Conservation (phyloP, 2,329 filamentous ascomycete species). For the Aureobasidium sp. region DNA sequence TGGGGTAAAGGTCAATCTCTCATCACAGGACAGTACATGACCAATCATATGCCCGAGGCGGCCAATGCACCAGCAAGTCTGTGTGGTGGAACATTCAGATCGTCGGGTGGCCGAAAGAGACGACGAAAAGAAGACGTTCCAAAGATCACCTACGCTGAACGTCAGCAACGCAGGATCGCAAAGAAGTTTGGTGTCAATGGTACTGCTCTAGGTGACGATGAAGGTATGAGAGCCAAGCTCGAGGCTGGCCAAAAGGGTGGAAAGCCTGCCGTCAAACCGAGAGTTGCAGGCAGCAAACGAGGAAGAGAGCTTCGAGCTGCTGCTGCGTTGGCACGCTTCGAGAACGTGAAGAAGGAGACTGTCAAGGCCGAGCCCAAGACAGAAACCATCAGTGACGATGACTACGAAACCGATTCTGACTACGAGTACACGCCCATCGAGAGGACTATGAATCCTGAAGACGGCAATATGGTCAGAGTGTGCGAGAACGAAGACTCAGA, state of each 20-base stretch:
- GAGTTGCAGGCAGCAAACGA: constrained; percentile 66
- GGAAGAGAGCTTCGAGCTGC: constrained; percentile 70
- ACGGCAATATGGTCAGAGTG: constrained; percentile 64
- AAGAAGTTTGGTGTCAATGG: constrained; percentile 73
- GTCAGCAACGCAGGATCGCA: constrained; percentile 62
- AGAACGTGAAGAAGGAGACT: constrained; percentile 36
- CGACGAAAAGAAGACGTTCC: constrained; percentile 48
- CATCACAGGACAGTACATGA: constrained; percentile 54
- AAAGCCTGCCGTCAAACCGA: constrained; percentile 49
- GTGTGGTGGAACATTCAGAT: constrained; percentile 73
- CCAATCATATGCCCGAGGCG: constrained; percentile 52
- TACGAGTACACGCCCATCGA: constrained; percentile 55
- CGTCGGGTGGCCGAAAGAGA: constrained; percentile 44
- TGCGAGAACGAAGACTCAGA: constrained; percentile 55
- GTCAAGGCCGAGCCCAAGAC: constrained; percentile 27
- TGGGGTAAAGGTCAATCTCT: constrained; percentile 69
- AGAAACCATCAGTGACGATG: constrained; percentile 36
- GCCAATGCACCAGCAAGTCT: constrained; percentile 50
- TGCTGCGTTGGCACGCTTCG: constrained; percentile 69
- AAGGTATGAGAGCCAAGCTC: constrained; percentile 56
- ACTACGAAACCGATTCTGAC: constrained; percentile 40
- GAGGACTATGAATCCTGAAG: constrained; percentile 55
- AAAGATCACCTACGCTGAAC: constrained; percentile 55
- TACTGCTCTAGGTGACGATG: constrained; percentile 61
- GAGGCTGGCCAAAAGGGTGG: constrained; percentile 36